Conservation (phyloP, 2,329 filamentous ascomycete species). For the Catunica adiposa region DNA sequence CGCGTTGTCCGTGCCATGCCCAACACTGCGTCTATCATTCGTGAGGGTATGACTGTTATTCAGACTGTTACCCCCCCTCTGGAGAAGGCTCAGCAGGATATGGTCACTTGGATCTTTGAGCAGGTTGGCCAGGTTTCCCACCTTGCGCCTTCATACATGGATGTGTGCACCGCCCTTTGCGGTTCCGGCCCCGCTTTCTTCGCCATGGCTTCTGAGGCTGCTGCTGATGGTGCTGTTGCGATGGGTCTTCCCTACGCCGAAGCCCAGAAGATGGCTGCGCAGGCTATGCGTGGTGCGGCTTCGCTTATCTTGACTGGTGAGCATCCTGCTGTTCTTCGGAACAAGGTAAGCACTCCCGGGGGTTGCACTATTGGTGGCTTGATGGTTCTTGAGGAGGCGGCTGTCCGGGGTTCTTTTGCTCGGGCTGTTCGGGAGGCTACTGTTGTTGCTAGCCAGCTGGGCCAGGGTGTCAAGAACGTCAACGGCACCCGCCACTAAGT, state of each 20-base stretch:
- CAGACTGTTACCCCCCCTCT: slow-evolving; percentile 44
- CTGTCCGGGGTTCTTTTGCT: slow-evolving; percentile 48
- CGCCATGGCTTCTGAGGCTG: slow-evolving; percentile 56
- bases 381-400: slow-evolving; percentile 56
- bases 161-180: slow-evolving; percentile 56
- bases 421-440: slow-evolving; percentile 56
- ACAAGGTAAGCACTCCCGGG: slow-evolving; percentile 62
- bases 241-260: slow-evolving; percentile 61
- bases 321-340: slow-evolving; percentile 57
- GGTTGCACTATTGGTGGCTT: slow-evolving; percentile 65
- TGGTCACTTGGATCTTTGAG: slow-evolving; percentile 63
- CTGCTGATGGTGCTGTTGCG: slow-evolving; percentile 61
- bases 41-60: slow-evolving; percentile 72
- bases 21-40: slow-evolving; percentile 64
- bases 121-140: slow-evolving; percentile 55
- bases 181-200: slow-evolving; percentile 65
- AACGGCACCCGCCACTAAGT: slow-evolving; percentile 21
- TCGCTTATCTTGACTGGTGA: slow-evolving; percentile 53
- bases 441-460: slow-evolving; percentile 50
- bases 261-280: slow-evolving; percentile 60
- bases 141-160: slow-evolving; percentile 51
- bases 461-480: slow-evolving; percentile 25
- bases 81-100: slow-evolving; percentile 31
- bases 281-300: slow-evolving; percentile 60
- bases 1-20: slow-evolving; percentile 66